A percentile compares a stretch with the other conserved stretches of the same genome.
Conservation (phyloP, 2,329 filamentous ascomycete species). For the Ophiocordyceps sinensis region DNA sequence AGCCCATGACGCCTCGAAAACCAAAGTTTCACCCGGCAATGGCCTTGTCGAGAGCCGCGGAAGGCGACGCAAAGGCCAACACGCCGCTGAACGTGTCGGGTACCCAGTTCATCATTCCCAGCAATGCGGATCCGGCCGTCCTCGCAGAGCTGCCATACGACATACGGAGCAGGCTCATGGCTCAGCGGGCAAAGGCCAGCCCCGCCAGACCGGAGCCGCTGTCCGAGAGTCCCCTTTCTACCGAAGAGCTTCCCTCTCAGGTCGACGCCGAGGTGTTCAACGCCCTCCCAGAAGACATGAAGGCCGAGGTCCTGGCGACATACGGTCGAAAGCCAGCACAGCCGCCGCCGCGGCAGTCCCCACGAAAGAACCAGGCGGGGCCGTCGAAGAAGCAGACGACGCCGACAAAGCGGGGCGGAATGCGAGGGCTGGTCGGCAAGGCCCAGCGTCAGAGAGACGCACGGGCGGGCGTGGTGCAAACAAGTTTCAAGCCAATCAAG, state of each 20-base stretch:
- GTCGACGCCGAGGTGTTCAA: conserved; percentile 75
- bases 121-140: conserved; percentile 67
- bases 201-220: conserved; percentile 12
- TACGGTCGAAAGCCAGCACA: conserved; percentile 36
- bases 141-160: conserved; percentile 72
- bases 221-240: conserved; percentile 25
- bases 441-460: conserved; percentile 37
- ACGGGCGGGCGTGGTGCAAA: conserved; percentile 52
- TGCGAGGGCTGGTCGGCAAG: conserved; percentile 24
- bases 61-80: conserved; percentile 39
- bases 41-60: conserved; percentile 32
- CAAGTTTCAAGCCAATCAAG: conserved; percentile 48
- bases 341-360: conserved; percentile 31
- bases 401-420: conserved; percentile 49
- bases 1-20: conserved; percentile 37
- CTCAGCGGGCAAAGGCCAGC: conserved; percentile 28
- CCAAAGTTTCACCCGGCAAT: conserved; percentile 38
- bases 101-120: conserved; percentile 84
- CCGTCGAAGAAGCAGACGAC: conserved; percentile 39
- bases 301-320: conserved; percentile 64
- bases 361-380: conserved; percentile 39
- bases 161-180: conserved; percentile 62
- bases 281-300: conserved; percentile 73
- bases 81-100: conserved; percentile 65
- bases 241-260: conserved; percentile 50